Evolutionary conservation across 108 stramenopile species (phyloP).

Genomic region (Heterococcus sp.): DNA sequence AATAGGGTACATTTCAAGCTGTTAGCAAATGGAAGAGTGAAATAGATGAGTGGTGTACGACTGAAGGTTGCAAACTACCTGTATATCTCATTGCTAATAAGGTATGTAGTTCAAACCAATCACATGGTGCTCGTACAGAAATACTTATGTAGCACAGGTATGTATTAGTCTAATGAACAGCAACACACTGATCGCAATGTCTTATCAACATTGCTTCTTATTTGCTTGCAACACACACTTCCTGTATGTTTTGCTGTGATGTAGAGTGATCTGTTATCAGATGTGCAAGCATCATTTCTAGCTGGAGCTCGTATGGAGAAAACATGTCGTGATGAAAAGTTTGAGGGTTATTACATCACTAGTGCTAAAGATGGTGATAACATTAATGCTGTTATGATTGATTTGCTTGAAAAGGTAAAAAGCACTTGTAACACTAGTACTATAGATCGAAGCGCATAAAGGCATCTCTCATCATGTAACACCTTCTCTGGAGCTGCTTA

Average conservation of each 20-base stretch:
- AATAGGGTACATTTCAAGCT: slow-evolving; percentile 25
- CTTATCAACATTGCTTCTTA: background rate
- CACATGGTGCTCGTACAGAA: background rate
- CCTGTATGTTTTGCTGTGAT: background rate
- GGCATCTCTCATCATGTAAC: too few relatives aligned
- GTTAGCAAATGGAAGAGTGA: slow-evolving; percentile 35
- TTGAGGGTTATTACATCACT: slow-evolving; percentile 37
- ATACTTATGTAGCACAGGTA: background rate
- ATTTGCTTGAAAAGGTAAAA: too few relatives aligned
- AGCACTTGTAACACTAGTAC: too few relatives aligned
- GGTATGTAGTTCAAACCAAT: background rate
- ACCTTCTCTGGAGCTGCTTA: too few relatives aligned
- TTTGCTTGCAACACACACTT: background rate
- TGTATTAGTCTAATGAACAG: background rate
- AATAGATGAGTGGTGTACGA: slow-evolving; percentile 34
- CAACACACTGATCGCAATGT: background rate
- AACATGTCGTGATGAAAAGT: slow-evolving; percentile 41
- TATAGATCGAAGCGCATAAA: too few relatives aligned
- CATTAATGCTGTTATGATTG: too few relatives aligned
- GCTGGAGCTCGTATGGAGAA: slow-evolving; percentile 43
- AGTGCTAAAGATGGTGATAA: slow-evolving; percentile 42
- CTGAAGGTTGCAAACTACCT: slow-evolving; percentile 41
- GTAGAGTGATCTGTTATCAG: slow-evolving; percentile 28
- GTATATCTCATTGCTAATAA: slow-evolving; percentile 44
- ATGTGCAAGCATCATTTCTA: slow-evolving; percentile 36